Percentiles rank a stretch among this genome's conserved stretches.
Conservation (phyloP, 331 rosid species). For the Rosa hybrid region DNA sequence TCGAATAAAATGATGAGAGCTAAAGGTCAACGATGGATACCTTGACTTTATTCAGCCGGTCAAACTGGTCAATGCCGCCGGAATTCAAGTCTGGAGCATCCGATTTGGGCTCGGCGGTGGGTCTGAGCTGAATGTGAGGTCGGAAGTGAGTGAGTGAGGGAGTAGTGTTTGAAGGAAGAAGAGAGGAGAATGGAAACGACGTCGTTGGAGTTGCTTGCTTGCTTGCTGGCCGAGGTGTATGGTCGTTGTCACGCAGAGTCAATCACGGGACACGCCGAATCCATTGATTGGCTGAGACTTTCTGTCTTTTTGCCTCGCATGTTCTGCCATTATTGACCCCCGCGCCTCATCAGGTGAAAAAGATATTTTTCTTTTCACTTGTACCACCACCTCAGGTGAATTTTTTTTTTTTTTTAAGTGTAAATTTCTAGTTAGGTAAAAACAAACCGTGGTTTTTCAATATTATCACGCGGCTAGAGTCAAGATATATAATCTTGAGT, state of each 20-base stretch:
- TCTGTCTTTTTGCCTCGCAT: neutral
- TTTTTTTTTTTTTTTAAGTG: too few relatives aligned
- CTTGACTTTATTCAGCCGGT: neutral
- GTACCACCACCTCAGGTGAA: too few relatives aligned
- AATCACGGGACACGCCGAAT: neutral
- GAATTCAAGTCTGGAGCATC: neutral
- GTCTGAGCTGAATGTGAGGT: neutral
- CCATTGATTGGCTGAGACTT: neutral
- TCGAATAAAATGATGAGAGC: neutral
- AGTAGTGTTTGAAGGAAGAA: neutral
- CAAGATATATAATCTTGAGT: too few relatives aligned
- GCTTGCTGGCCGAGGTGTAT: neutral
- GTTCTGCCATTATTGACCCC: neutral
- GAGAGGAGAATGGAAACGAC: neutral
- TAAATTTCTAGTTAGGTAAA: too few relatives aligned
- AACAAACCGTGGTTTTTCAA: too few relatives aligned
- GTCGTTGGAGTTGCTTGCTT: neutral
- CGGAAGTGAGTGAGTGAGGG: neutral
- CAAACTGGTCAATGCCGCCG: neutral
- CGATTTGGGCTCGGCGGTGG: neutral
- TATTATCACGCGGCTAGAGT: too few relatives aligned
- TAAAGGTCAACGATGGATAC: neutral
- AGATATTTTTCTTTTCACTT: too few relatives aligned
- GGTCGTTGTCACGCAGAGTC: neutral
- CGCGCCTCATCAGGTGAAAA: too few relatives aligned